phyloP scores from a whole-genome alignment of 352 stramenopile species.

The Globisporangium rhizosaccharum region DNA sequence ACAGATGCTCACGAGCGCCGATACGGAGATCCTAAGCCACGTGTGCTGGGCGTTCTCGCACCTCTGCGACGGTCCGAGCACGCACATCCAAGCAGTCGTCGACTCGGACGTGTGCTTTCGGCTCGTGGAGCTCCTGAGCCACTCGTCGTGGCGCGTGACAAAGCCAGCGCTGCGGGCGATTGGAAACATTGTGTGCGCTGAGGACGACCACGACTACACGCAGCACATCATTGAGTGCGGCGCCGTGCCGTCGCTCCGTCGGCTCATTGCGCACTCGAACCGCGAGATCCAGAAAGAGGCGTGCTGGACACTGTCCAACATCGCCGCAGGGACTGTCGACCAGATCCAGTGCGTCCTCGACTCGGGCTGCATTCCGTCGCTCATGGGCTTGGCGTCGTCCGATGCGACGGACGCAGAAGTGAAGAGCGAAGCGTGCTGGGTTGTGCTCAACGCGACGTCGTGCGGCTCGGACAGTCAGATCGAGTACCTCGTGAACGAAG shows the following conservation, averaged over 20 bases:
- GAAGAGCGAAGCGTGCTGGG: conserved; percentile 97
- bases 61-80: conserved; percentile 94
- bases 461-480: conserved; percentile 96
- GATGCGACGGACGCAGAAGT: conserved; percentile 94
- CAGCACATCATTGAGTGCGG: conserved; percentile 96
- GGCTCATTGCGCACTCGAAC: conserved; percentile 95
- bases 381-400: conserved; percentile 92
- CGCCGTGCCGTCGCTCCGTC: conserved; percentile 90
- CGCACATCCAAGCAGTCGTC: conserved; percentile 95
- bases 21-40: conserved; percentile 93
- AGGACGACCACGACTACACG: conserved; percentile 91
- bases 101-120: conserved; percentile 85
- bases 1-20: conserved; percentile 90
- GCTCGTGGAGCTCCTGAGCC: conserved; percentile 92
- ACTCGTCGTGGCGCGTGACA: conserved; percentile 93
- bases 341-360: conserved; percentile 98
- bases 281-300: conserved; percentile 98
- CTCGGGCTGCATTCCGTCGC: conserved; percentile 91
- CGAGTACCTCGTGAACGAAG: conserved; percentile 85
- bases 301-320: conserved; percentile 96
- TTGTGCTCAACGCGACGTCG: conserved; percentile 97
- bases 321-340: conserved; percentile 95
- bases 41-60: conserved; percentile 97
- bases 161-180: conserved; percentile 96
- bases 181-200: conserved; percentile 98